Evolutionary conservation across 2,329 filamentous ascomycete genomes (phyloP), one percentile per base, ranked within the genome.

Genomic region (Ceratocystis diversiconidia): DNA sequence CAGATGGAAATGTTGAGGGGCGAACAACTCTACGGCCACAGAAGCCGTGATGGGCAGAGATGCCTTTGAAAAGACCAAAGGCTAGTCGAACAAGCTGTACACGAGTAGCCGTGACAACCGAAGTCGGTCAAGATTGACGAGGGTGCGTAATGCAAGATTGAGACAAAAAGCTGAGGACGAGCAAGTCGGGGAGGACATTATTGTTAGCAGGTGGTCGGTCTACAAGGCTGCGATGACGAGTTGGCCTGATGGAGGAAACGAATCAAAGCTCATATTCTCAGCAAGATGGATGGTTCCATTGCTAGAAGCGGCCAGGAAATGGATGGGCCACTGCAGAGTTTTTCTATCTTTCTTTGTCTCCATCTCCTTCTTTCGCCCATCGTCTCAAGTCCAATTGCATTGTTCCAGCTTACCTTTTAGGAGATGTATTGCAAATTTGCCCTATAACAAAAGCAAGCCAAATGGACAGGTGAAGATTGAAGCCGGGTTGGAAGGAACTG

Each of bases 61-160:
- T 79, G 83, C 84, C 83, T 86, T 86, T 86, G 82, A 80, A 59
- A 70, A 72, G 76, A 82, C 85, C 84, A 86, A 86, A 86, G 84
- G 84, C 83, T 61, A 48, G 64, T 62, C 66, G 22, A 44, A 52
- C 25, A 63, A 55, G 61, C 44, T 65, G 66, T 55, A 57, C 57
- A 65, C 57, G 57, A 65, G 46, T 30, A 43, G n/a, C 28, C 48
- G 66, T 59, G 48, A 62, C 57, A 67, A 62, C 65, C 19, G 1
- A 19, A 32, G 12, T 8, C 19, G 1, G 36, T 57, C 19, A 64
- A 61, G 10, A 61, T 32, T 41, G 32, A 41, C 5, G 25, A n/a
- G 50, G n/a, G 17, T 43, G 30, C 8, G 36, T 7, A 7, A 32
- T 1, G 30, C 30, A 32, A 43, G 36, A 22, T 59, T 65, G 28